Evolutionary conservation across 805 yeast species (phyloP), one percentile per base, ranked within the genome.

Genomic region (Saturnispora serradocipensis): DNA sequence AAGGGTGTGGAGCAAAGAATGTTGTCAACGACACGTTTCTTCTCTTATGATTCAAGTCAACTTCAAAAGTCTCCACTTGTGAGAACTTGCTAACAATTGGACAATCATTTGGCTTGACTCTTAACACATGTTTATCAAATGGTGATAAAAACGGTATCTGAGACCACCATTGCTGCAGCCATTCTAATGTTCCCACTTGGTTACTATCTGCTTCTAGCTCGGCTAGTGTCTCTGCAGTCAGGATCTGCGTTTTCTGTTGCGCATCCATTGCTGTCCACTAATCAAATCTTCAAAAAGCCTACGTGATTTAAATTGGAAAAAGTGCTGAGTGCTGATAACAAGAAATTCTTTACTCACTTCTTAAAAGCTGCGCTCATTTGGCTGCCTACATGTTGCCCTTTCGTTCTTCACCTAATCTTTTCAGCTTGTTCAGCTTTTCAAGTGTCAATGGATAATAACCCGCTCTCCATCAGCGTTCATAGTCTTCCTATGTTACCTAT

Each of bases 31-130:
- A 64, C 1, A 78, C 58, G 22, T 65, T 59, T 42, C 70, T 67
- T 11, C 58, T 48, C 15, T 50, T 53, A 3, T 51, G 34, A 45
- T 61, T 62, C 2, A 57, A 46, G 4, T 60, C 43, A 15, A 74
- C 56, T 47, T 69, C 70, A 49, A 77, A 66, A 6, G 68, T 62
- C 28, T 69, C 69, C n/a, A 75, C 64, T 44, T 61, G 55, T 13
- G 73, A 64, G 61, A 69, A 79, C 59, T 78, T 79, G 24, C 79
- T 73, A 22, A 76, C 69, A 20, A 79, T 66, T 3, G 82, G 72
- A 56, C 81, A 75, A 61, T 79, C 84, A 61, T 73, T 79, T 9
- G 82, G 80, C 56, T 78, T 80, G 20, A 69, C 49, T 3, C 60
- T 55, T 18, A 71, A 42, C 1, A 79, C 70, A 48, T 60, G 63